Base-by-base conservation (phyloP, 768 basidiomycete genomes). In the Tylopilus balloui region DNA sequence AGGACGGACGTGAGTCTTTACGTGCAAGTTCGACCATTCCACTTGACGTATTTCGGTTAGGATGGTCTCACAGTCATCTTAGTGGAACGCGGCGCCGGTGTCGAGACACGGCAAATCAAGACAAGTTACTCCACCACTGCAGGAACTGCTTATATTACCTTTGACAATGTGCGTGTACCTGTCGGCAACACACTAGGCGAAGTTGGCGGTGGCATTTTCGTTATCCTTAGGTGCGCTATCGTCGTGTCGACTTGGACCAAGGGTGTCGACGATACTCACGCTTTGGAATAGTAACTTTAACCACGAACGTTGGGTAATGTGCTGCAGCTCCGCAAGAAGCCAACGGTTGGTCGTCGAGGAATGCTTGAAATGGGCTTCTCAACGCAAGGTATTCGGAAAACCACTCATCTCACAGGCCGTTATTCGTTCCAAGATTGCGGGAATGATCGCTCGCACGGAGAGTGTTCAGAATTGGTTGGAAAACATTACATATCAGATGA, bases 241-340 rank as follows among this genome's bases (percentile, higher is more conserved):
- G 23, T 9, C n/a, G 2, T 39, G 13, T 42, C 34, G 27, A 28
- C 12, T 12, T 13, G 1, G 35, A 21, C 12, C 1, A 10, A 19
- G n/a, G n/a, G 7, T 1, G 13, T 31, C 12, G n/a, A 45, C 10
- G 15, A 41, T 34, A 15, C 19, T 19, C 27, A 19, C 5, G 32
- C 40, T 68, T 72, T 6, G 25, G 25, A 40, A 45, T 21, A 78
- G 87, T 50, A 97, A 95, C 71, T 96, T 95, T 72, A 95, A 95
- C 65, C 92, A 94, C 66, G 92, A 93, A 64, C 85, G 88, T 56
- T 94, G 89, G 91, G 88, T 89, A 23, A 93, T 93, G 87, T 81
- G 79, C 63, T 88, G 88, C 58, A 72, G 78, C 27, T 82, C 79
- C 21, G 82, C 84, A n/a, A 75, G 87, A 49, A 71, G 73, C 48